phyloP scores from a whole-genome alignment of 2,329 filamentous ascomycete genomes.

The Sarocladium strictum region DNA sequence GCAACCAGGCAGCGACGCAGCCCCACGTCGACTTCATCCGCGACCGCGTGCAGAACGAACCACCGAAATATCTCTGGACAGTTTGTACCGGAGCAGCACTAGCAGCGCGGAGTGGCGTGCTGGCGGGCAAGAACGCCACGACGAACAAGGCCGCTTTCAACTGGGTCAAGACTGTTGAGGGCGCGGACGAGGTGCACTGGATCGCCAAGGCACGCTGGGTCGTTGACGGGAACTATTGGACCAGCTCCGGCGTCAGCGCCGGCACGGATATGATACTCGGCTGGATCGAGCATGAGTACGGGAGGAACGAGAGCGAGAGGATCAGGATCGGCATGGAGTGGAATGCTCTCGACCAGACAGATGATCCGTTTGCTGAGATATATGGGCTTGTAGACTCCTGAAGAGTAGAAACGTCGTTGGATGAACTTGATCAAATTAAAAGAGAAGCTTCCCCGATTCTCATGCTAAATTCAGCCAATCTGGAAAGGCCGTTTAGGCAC shows the following conservation, averaged over 20 bases:
- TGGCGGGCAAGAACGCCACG: conserved; percentile 55
- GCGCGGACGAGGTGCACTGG: conserved; percentile 45
- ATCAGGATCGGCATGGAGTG: conserved; percentile 12
- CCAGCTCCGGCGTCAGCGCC: conserved; percentile 49
- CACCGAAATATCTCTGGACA: conserved; percentile 27
- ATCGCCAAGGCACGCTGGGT: conserved; percentile 50
- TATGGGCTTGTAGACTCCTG: conserved; percentile 2
- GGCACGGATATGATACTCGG: conserved; percentile 57
- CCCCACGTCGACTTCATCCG: conserved; percentile 33
- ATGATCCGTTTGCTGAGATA: conserved; percentile 12
- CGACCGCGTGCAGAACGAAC: neutral
- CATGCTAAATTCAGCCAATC: too few species aligned
- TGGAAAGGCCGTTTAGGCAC: too few species aligned
- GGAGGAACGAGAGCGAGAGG: conserved; percentile 28
- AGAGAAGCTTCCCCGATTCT: too few species aligned
- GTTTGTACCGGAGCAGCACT: conserved; percentile 59
- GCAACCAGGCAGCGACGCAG: conserved; percentile 28
- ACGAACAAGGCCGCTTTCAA: conserved; percentile 52
- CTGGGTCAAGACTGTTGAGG: conserved; percentile 6
- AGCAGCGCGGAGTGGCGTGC: conserved; percentile 48
- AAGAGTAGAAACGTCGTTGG: too few species aligned
- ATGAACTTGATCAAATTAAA: too few species aligned
- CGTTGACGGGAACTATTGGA: conserved; percentile 51
- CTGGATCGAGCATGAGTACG: conserved; percentile 48
- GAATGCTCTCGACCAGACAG: conserved; percentile 9